Evolutionary conservation across 2,329 filamentous ascomycete genomes (phyloP).

Genomic region (Fusarium sambucinum): DNA sequence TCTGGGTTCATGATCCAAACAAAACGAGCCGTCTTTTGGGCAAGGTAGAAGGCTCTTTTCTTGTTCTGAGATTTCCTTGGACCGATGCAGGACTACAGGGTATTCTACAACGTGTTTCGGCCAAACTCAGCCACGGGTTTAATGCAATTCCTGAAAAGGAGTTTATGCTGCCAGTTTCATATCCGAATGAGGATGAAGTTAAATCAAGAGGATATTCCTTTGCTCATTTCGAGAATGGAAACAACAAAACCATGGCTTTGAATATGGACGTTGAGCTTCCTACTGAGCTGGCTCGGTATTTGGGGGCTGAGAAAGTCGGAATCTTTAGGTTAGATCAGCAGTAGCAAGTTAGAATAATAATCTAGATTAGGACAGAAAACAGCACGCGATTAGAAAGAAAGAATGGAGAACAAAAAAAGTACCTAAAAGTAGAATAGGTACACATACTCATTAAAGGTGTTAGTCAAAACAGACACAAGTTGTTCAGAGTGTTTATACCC

Average conservation of each 20-base stretch:
- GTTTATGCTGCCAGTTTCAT: constrained; percentile 74
- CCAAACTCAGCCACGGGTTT: constrained; percentile 64
- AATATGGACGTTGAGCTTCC: constrained; percentile 71
- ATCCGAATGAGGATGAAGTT: constrained; percentile 69
- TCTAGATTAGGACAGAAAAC: constrained; percentile 69
- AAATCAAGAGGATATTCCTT: constrained; percentile 68
- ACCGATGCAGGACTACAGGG: constrained; percentile 63
- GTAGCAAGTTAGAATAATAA: constrained; percentile 55
- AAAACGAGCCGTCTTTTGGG: constrained; percentile 65
- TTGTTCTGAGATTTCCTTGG: constrained; percentile 77
- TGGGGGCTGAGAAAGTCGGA: constrained; percentile 75
- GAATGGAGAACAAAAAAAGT: too few species aligned
- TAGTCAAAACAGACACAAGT: not conserved
- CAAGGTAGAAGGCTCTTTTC: constrained; percentile 66
- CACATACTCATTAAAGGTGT: not conserved
- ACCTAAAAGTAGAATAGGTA: too few species aligned
- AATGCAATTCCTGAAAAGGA: constrained; percentile 69
- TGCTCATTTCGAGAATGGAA: constrained; percentile 75
- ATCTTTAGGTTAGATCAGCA: constrained; percentile 76
- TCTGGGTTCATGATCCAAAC: constrained; percentile 76
- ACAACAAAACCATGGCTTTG: constrained; percentile 66
- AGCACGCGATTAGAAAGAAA: constrained; percentile 29
- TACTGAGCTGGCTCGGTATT: constrained; percentile 71
- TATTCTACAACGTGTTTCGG: constrained; percentile 57
- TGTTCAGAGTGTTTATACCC: too few species aligned